Evolutionary conservation across 1,284 basidiomycete genomes (phyloP).

Genomic region (Phenoliferia sp.): DNA sequence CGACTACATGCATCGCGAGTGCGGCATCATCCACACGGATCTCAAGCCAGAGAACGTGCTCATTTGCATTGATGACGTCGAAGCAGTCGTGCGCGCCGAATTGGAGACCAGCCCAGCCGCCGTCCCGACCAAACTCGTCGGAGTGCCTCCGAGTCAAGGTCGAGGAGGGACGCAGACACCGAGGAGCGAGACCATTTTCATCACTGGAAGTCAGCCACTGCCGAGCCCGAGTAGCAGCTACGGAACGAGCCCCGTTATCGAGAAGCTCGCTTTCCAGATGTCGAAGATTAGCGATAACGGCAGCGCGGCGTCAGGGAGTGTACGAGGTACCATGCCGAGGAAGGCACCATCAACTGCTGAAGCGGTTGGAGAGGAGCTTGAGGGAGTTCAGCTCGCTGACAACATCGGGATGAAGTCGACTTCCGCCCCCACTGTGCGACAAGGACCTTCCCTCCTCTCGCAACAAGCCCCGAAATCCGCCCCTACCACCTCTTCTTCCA

Average conservation of each 20-base stretch:
- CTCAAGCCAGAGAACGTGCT: conserved; percentile 98
- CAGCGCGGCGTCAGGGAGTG: conserved; percentile 20
- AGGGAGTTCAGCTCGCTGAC: conserved; percentile 60
- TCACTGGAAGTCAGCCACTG: conserved; percentile 89
- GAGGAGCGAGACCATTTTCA: conserved; percentile 76
- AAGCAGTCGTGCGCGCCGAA: conserved; percentile 84
- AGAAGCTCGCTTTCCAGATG: conserved; percentile 92
- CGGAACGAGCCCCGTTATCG: conserved; percentile 73
- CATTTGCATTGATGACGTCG: conserved; percentile 95
- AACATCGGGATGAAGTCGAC: conserved; percentile 58
- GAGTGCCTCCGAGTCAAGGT: conserved; percentile 90
- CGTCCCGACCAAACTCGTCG: conserved; percentile 74
- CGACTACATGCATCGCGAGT: conserved; percentile 96
- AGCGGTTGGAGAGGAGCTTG: conserved; percentile 52
- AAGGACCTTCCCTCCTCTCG: conserved; percentile 73
- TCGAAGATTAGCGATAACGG: conserved; percentile 51
- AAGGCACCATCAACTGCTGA: conserved; percentile 49
- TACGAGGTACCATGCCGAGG: conserved; percentile 39
- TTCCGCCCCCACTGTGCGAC: conserved; percentile 44
- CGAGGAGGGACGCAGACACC: conserved; percentile 97
- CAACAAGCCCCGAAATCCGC: conserved; percentile 51
- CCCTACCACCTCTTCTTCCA: conserved; percentile 3
- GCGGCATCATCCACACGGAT: conserved; percentile 61
- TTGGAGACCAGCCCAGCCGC: conserved; percentile 56
- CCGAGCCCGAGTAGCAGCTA: conserved; percentile 69